Conservation (phyloP, 306 rosid genomes). For the Trifolium dubium region DNA sequence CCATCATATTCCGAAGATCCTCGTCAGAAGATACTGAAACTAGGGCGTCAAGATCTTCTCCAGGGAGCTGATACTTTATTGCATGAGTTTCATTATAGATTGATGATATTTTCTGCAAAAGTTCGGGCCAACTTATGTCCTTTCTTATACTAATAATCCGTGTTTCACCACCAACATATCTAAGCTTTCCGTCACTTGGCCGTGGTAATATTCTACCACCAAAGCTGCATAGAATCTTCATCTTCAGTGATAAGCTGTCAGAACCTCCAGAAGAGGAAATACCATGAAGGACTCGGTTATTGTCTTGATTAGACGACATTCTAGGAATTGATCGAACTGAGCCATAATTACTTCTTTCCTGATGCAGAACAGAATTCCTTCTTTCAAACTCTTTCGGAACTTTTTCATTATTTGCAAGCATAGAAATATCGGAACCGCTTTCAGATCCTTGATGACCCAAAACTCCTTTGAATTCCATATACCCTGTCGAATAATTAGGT, state of each 20-base stretch:
- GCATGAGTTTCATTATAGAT: conserved; percentile 58
- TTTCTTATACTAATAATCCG: conserved; percentile 70
- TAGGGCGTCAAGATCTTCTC: conserved; percentile 93
- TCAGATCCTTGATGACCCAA: conserved; percentile 69
- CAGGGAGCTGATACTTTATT: conserved; percentile 92
- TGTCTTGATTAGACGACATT: conserved; percentile 66
- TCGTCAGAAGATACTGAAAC: conserved; percentile 88
- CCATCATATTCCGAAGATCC: conserved; percentile 91
- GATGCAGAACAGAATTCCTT: conserved; percentile 53
- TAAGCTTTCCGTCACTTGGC: conserved; percentile 83
- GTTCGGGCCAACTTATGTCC: conserved; percentile 71
- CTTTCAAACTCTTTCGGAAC: conserved; percentile 65
- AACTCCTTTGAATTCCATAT: conserved; percentile 61
- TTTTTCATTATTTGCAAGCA: conserved; percentile 57
- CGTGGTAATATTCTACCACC: conserved; percentile 85
- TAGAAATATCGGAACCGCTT: conserved; percentile 60
- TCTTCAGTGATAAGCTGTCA: conserved; percentile 57
- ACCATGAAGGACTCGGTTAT: conserved; percentile 52
- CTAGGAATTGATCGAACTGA: conserved; percentile 58
- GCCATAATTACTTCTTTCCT: conserved; percentile 60
- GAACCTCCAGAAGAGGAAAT: conserved; percentile 59
- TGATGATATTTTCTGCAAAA: conserved; percentile 64
- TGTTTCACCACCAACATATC: conserved; percentile 92
- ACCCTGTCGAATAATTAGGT: conserved; percentile 60
- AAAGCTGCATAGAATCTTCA: conserved; percentile 86